Evolutionary conservation across 352 stramenopile genomes (phyloP), one percentile per base, ranked within the genome.

Genomic region (Phytopythium oedochilum): DNA sequence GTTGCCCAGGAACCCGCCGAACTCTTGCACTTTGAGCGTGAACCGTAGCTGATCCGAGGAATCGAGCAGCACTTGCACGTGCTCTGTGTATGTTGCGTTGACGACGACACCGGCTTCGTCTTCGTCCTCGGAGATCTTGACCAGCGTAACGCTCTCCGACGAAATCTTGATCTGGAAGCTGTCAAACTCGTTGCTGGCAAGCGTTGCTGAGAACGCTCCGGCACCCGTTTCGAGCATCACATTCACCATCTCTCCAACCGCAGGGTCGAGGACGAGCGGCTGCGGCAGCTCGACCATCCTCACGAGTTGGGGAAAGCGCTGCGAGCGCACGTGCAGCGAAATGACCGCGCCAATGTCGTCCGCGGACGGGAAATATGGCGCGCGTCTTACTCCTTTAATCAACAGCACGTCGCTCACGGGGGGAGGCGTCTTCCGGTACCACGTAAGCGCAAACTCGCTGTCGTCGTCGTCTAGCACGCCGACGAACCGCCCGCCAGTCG

Each of bases 161-260:
- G 61, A 65, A 34, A 93, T 93, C 53, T 89, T 90, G 50, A 93
- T 63, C 57, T 93, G 83, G 63, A 93, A 93, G 35, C 75, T 91
- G 44, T 93, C 83, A 45, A 73, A 57, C 43, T 93, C 83, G 35
- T 89, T 89, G 58, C 77, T 92, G 5, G 78, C 77, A 18, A 93
- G 57, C 11, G 83, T 93, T 18, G 83, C 83, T 1, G 83, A 93
- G 52, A 93, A 93, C 11, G 81, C 84, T 0, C 81, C 83, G 0
- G 69, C 75, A 0, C 78, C 77, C 17, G 83, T 80, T 54, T 91
- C 83, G 3, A 92, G 59, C 17, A 93, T 59, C 17, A 86, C 75
- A 35, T 92, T 67, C 0, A 93, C 83, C 36, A 86, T 88, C 8
- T 88, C 72, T 20, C 79, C 64, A 1, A 93, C 78, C 0, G 70